These are phyloP conservation scores for Globisporangium okanoganense DNA, from an alignment of 352 stramenopile genomes.

Conservation along the genomic window DNA sequence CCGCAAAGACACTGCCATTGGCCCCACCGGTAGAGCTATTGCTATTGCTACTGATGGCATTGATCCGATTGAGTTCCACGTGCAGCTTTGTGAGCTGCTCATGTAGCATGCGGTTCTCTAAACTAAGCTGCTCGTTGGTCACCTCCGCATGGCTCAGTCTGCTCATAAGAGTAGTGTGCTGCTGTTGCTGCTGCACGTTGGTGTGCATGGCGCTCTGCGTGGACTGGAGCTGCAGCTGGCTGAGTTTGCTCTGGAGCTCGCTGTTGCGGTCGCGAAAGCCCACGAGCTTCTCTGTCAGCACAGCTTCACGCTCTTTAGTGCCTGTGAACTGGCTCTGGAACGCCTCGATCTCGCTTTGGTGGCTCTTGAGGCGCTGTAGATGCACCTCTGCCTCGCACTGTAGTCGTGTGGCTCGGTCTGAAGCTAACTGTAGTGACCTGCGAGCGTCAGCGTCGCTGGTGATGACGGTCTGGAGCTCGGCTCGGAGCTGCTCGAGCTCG, in stretches of 20 bases:
- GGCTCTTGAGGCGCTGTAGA: background rate
- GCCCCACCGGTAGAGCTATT: too few relatives aligned
- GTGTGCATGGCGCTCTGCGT: conserved; percentile 4
- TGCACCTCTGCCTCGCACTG: conserved; percentile 2
- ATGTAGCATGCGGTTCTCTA: conserved; percentile 29
- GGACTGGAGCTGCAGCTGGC: conserved; percentile 13
- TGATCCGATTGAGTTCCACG: conserved; percentile 27
- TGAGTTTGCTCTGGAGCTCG: conserved; percentile 16
- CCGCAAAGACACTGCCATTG: conserved; percentile 37
- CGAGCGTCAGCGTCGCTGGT: conserved; percentile 2
- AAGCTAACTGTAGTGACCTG: background rate
- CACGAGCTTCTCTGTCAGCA: conserved; percentile 5
- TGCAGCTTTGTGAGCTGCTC: conserved; percentile 38
- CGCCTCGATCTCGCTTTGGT: background rate
- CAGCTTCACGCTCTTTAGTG: background rate
- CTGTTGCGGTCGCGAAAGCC: conserved; percentile 10
- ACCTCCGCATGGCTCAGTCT: conserved; percentile 16
- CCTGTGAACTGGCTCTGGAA: conserved; percentile 4
- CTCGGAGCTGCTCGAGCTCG: conserved; percentile 8
- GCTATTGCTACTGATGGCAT: conserved; percentile 11
- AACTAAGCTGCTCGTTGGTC: conserved; percentile 20
- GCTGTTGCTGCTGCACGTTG: conserved; percentile 12
- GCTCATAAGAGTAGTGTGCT: background rate
- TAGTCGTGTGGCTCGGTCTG: conserved; percentile 4
- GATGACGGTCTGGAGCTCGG: background rate